Evolutionary conservation across 371 early-diverging fungal genomes (phyloP).

Genomic region (Mucor indicus): DNA sequence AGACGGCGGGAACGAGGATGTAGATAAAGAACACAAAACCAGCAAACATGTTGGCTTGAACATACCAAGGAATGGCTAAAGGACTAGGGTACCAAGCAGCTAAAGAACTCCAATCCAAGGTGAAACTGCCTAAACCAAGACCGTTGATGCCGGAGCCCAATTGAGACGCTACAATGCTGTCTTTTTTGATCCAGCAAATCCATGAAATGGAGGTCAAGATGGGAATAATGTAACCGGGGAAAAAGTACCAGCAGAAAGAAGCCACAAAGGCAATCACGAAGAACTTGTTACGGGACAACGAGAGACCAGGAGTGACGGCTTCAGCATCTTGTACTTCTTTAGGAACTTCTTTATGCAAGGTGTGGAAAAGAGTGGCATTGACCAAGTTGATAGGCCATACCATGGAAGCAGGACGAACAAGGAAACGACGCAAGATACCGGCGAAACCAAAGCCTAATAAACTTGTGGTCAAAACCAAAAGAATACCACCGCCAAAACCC

Average conservation of each 20-base stretch:
- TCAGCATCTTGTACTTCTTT: conserved; percentile 34
- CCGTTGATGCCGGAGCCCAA: conserved; percentile 53
- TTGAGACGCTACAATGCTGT: conserved; percentile 55
- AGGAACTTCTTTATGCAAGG: conserved; percentile 58
- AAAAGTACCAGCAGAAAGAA: conserved; percentile 44
- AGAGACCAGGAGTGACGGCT: conserved; percentile 23
- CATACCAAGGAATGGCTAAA: conserved; percentile 55
- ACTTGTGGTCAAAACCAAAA: conserved; percentile 65
- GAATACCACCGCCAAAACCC: conserved; percentile 60
- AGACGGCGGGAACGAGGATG: conserved; percentile 68
- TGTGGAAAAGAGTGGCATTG: conserved; percentile 70
- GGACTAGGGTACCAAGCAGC: conserved; percentile 42
- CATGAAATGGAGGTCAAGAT: conserved; percentile 46
- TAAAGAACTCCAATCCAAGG: conserved; percentile 60
- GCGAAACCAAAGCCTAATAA: conserved; percentile 84
- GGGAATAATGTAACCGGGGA: conserved; percentile 61
- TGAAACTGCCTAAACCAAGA: conserved; percentile 56
- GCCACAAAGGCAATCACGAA: conserved; percentile 58
- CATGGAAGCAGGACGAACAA: conserved; percentile 80
- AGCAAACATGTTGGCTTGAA: conserved; percentile 62
- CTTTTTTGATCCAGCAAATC: conserved; percentile 65
- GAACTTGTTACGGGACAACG: conserved; percentile 52
- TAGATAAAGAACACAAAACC: conserved; percentile 65
- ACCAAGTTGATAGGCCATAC: conserved; percentile 83
- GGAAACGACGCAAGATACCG: conserved; percentile 73